Evolutionary conservation across 2,329 filamentous ascomycete species (phyloP).

Genomic region (Diplodia scrobiculata): DNA sequence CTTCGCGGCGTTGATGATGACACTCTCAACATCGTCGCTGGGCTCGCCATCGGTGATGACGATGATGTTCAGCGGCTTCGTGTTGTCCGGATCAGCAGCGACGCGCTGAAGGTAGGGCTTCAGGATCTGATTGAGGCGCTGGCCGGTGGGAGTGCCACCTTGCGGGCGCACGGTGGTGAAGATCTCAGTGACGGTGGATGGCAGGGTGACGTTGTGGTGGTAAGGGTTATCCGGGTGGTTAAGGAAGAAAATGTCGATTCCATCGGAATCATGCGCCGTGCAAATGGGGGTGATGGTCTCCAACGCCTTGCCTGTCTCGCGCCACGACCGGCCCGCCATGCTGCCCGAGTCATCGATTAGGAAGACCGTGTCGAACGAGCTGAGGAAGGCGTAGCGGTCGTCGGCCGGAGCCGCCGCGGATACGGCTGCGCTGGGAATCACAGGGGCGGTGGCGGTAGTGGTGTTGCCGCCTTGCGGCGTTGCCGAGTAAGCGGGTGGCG

Average conservation of each 20-base stretch:
- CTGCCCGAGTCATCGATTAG: conserved; percentile 89
- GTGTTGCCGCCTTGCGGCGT: conserved; percentile 32
- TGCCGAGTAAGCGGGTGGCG: conserved; percentile 49
- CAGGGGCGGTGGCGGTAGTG: conserved; percentile 7
- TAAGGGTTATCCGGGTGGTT: conserved; percentile 65
- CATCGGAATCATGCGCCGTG: conserved; percentile 75
- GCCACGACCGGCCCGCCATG: conserved; percentile 78
- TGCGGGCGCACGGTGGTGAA: conserved; percentile 68
- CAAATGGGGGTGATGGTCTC: conserved; percentile 78
- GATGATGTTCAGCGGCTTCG: conserved; percentile 86
- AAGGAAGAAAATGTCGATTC: conserved; percentile 88
- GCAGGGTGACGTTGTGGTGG: conserved; percentile 66
- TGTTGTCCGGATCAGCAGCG: conserved; percentile 51
- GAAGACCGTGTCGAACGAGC: conserved; percentile 81
- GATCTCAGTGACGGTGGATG: conserved; percentile 63
- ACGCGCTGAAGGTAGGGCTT: conserved; percentile 67
- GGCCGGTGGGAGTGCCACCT: conserved; percentile 74
- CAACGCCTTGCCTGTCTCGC: conserved; percentile 70
- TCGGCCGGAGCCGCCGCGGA: conserved; percentile 49
- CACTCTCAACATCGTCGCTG: conserved; percentile 73
- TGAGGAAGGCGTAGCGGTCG: conserved; percentile 74
- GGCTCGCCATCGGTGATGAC: conserved; percentile 88
- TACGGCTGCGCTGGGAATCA: conserved; percentile 15
- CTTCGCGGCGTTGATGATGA: conserved; percentile 67
- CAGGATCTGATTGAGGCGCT: conserved; percentile 70